These are phyloP conservation scores for Xylariaceae sp. DNA, from an alignment of 2,329 filamentous ascomycete species.

Conservation along the genomic window DNA sequence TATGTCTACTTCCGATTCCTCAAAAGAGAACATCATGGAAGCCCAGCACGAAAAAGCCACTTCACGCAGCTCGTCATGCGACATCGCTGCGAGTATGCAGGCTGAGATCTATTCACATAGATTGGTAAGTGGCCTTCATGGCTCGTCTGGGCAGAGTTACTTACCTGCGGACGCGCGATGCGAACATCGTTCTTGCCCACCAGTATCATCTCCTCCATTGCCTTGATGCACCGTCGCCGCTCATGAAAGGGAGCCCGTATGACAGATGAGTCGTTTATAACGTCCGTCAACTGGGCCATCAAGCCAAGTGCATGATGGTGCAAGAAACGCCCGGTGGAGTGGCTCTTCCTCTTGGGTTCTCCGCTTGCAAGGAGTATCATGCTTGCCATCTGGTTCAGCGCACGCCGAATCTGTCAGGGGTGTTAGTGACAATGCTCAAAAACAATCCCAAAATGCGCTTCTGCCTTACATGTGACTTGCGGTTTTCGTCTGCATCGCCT, in stretches of 20 bases:
- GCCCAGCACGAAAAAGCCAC: constrained; percentile 81
- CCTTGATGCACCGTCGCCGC: constrained; percentile 70
- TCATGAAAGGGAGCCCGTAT: constrained; percentile 56
- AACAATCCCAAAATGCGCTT: neutral
- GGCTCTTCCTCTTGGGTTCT: constrained; percentile 45
- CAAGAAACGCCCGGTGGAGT: constrained; percentile 68
- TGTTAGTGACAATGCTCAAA: constrained; percentile 26
- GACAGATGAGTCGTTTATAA: constrained; percentile 62
- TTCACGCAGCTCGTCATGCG: constrained; percentile 67
- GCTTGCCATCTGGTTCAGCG: constrained; percentile 42
- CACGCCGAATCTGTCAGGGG: constrained; percentile 40
- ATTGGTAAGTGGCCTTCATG: constrained; percentile 22
- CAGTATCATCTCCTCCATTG: constrained; percentile 81
- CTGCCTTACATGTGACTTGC: constrained; percentile 52
- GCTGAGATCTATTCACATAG: constrained; percentile 65
- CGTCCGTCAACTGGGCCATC: constrained; percentile 73
- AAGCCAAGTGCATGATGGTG: constrained; percentile 80
- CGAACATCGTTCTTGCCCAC: constrained; percentile 68
- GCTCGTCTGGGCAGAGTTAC: neutral
- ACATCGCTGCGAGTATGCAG: constrained; percentile 80
- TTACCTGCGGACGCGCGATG: constrained; percentile 78
- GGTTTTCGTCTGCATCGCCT: constrained; percentile 59
- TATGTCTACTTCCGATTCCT: constrained; percentile 70
- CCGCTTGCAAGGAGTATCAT: constrained; percentile 38
- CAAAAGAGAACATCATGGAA: constrained; percentile 67